These are phyloP conservation scores for Xylaria scruposa DNA, from an alignment of 495 filamentous ascomycete genomes.

Conservation along the genomic window DNA sequence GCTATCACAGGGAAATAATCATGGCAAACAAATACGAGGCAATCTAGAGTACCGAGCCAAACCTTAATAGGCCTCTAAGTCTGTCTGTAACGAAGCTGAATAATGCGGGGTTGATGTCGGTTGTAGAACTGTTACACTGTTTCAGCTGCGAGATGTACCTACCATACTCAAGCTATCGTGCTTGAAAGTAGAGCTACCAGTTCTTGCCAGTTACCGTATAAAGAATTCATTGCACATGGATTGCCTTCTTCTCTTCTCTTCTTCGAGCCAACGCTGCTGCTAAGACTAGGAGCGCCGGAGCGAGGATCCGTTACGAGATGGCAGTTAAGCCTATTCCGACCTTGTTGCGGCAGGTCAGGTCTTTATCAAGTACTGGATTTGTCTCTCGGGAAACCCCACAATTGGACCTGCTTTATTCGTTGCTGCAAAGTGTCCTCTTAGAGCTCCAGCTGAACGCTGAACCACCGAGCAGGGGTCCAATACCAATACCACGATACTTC, in stretches of 20 bases:
- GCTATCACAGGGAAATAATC: not conserved
- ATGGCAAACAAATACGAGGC: not conserved
- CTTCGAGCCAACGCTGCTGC: not conserved
- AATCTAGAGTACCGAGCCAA: not conserved
- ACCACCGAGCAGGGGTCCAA: not conserved
- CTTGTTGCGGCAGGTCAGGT: conserved; percentile 1
- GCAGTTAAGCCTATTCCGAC: conserved; percentile 21
- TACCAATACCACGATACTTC: not conserved
- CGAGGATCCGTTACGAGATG: conserved; percentile 4
- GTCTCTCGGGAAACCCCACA: conserved; percentile 35
- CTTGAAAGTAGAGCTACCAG: too few relatives aligned
- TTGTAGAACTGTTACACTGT: not conserved
- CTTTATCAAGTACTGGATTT: not conserved
- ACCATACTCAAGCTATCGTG: not conserved
- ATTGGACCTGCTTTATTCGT: conserved; percentile 18
- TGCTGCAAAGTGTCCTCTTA: conserved; percentile 45
- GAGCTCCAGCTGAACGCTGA: conserved; percentile 5
- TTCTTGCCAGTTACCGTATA: too few relatives aligned
- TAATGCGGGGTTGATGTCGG: not conserved
- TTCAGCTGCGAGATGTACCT: not conserved
- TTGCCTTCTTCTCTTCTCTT: not conserved
- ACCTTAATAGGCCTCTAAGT: not conserved
- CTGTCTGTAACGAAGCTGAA: not conserved
- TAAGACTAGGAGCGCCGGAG: conserved; percentile 1
- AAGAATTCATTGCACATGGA: not conserved